Conservation (phyloP, 805 yeast species). For the Candida xyloterini region DNA sequence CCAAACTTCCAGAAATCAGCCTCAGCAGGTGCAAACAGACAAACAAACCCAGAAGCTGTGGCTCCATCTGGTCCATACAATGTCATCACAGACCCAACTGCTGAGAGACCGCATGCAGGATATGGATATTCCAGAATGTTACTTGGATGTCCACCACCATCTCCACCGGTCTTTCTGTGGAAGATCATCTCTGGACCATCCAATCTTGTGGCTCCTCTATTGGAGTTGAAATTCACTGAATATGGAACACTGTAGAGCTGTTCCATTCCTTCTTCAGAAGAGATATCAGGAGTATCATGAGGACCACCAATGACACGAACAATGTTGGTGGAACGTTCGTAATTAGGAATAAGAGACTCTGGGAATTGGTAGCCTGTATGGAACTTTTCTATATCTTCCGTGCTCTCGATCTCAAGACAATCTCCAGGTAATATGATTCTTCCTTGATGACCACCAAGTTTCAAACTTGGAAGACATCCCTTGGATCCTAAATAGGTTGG, state of each 20-base stretch:
- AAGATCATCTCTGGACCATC: conserved; percentile 95
- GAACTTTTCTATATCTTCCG: conserved; percentile 61
- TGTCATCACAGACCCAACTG: conserved; percentile 98
- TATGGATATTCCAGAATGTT: conserved; percentile 97
- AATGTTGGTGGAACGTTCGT: conserved; percentile 58
- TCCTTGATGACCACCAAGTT: conserved; percentile 92
- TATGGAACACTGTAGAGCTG: conserved; percentile 75
- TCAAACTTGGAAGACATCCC: conserved; percentile 90
- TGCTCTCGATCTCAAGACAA: conserved; percentile 74
- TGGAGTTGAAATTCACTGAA: conserved; percentile 96
- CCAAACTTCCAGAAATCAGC: conserved; percentile 99
- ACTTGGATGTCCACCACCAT: conserved; percentile 96
- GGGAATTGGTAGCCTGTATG: conserved; percentile 71
- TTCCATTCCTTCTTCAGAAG: conserved; percentile 66
- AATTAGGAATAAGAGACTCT: conserved; percentile 50
- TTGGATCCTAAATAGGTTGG: conserved; percentile 91
- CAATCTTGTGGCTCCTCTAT: conserved; percentile 91
- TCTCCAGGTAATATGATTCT: conserved; percentile 89
- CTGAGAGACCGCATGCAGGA: conserved; percentile 93
- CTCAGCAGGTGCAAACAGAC: conserved; percentile 92
- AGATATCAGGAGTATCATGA: conserved; percentile 95
- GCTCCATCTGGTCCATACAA: conserved; percentile 97
- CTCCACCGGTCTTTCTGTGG: conserved; percentile 96
- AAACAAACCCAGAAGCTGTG: conserved; percentile 94
- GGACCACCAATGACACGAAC: conserved; percentile 97